A percentile compares a stretch with the other conserved stretches of the same genome.
These are phyloP conservation scores for Mollisiaceae sp. DNA, from an alignment of 2,329 filamentous ascomycete species.

Conservation along the genomic window DNA sequence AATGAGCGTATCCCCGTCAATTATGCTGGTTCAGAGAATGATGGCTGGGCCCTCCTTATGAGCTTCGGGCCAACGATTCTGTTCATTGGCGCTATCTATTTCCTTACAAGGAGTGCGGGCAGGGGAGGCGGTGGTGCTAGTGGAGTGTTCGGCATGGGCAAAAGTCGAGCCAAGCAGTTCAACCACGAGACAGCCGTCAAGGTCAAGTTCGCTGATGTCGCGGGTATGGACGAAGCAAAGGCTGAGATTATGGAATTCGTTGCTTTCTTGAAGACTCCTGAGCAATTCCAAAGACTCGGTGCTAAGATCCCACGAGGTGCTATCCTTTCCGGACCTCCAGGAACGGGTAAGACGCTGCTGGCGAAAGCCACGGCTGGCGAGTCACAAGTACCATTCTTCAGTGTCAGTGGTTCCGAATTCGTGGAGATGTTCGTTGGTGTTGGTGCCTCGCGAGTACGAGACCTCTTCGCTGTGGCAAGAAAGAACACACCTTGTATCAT, in stretches of 20 bases:
- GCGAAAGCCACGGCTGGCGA: conserved; percentile 98
- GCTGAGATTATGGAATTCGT: conserved; percentile 99
- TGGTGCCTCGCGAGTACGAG: conserved; percentile 91
- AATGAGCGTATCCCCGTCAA: conserved; percentile 92
- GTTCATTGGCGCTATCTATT: conserved; percentile 83
- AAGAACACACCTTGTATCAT: conserved; percentile 99
- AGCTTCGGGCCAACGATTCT: conserved; percentile 86
- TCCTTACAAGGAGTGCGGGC: conserved; percentile 76
- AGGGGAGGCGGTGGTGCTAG: conserved; percentile 69
- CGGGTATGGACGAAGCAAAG: conserved; percentile 98
- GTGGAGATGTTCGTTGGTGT: conserved; percentile 99
- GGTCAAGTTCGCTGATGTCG: conserved; percentile 96
- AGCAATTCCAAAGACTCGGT: conserved; percentile 89
- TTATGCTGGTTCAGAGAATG: conserved; percentile 76
- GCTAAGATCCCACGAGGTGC: conserved; percentile 98
- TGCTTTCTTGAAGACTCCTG: conserved; percentile 92
- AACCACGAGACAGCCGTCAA: conserved; percentile 97
- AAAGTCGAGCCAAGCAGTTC: conserved; percentile 95
- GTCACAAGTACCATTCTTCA: conserved; percentile 96
- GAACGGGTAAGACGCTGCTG: conserved; percentile 96
- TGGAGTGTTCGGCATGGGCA: conserved; percentile 94
- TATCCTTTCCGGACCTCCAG: conserved; percentile 94
- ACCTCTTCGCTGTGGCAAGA: conserved; percentile 90
- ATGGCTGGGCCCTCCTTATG: conserved; percentile 72
- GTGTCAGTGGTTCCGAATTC: conserved; percentile 97